phyloP scores from a whole-genome alignment of 345 rosid genomes.

The Geranium brycei region DNA sequence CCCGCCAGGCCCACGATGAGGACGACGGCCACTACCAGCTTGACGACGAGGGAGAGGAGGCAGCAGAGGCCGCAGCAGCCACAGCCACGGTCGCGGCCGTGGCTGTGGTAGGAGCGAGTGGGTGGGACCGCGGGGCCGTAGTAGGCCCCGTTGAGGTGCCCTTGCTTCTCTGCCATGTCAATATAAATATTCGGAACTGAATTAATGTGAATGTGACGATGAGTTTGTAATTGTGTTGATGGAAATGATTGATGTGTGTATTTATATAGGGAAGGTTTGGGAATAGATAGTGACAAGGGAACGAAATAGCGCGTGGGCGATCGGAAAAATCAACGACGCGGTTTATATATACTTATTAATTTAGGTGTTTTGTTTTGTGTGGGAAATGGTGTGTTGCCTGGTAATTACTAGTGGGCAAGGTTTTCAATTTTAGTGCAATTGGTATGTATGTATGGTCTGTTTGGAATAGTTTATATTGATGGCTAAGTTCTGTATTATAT shows the following conservation, averaged over 20 bases:
- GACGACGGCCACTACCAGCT: conserved; percentile 12
- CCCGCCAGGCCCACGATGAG: conserved; percentile 16
- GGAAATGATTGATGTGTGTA: background rate
- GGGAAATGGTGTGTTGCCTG: no score
- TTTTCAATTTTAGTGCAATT: no score
- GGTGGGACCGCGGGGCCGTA: conserved; percentile 20
- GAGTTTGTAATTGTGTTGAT: background rate
- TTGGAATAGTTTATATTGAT: no score
- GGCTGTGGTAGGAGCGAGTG: conserved; percentile 13
- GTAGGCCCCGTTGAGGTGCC: conserved; percentile 20
- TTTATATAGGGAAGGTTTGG: background rate
- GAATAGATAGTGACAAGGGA: background rate
- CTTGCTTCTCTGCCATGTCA: conserved; percentile 12
- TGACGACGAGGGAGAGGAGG: conserved; percentile 14
- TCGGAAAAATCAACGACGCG: background rate
- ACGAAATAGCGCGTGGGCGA: background rate
- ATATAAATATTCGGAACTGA: background rate
- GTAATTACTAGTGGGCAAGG: no score
- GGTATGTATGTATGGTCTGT: no score
- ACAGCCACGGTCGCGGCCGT: conserved; percentile 11
- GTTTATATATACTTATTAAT: background rate
- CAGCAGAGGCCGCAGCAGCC: conserved; percentile 13
- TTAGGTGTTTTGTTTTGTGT: no score
- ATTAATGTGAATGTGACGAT: no score
- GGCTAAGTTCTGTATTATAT: no score